Conservation (phyloP, 2,329 filamentous ascomycete species). For the Penicillium sp. region DNA sequence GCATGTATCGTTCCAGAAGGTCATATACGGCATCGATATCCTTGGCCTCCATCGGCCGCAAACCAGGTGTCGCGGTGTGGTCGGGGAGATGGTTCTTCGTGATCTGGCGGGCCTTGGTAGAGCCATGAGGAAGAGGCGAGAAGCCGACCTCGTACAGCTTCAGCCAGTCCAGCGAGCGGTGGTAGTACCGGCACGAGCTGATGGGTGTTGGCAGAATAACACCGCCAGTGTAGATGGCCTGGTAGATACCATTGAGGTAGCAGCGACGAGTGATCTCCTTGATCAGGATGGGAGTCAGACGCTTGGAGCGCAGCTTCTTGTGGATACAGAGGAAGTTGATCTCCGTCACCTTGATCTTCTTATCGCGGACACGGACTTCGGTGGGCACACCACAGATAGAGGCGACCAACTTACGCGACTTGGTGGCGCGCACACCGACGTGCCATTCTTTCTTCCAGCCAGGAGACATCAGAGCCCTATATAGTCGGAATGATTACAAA, state of each 20-base stretch:
- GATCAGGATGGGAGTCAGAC: conserved; percentile 89
- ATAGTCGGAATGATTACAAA: not conserved
- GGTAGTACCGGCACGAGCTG: conserved; percentile 92
- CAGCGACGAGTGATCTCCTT: conserved; percentile 95
- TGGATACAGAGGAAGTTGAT: conserved; percentile 99
- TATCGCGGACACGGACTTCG: conserved; percentile 74
- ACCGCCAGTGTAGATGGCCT: conserved; percentile 94
- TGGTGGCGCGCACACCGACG: conserved; percentile 81
- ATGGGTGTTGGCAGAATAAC: conserved; percentile 88
- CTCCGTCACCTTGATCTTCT: conserved; percentile 75
- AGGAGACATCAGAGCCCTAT: conserved; percentile 87
- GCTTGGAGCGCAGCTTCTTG: conserved; percentile 94
- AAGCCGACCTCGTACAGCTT: conserved; percentile 96
- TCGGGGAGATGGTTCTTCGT: conserved; percentile 82
- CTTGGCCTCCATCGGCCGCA: conserved; percentile 76
- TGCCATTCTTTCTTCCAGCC: conserved; percentile 96
- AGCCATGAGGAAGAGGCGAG: conserved; percentile 78
- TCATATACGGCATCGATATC: conserved; percentile 75
- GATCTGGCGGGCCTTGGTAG: conserved; percentile 82
- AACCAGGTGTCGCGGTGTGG: conserved; percentile 68
- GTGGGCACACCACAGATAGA: conserved; percentile 95
- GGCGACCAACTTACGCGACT: conserved; percentile 84
- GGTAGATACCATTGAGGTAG: conserved; percentile 83
- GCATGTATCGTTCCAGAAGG: conserved; percentile 74
- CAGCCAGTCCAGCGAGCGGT: conserved; percentile 90